These are phyloP conservation scores for Phytophthora ohioensis DNA, from an alignment of 352 stramenopile species.

Conservation along the genomic window DNA sequence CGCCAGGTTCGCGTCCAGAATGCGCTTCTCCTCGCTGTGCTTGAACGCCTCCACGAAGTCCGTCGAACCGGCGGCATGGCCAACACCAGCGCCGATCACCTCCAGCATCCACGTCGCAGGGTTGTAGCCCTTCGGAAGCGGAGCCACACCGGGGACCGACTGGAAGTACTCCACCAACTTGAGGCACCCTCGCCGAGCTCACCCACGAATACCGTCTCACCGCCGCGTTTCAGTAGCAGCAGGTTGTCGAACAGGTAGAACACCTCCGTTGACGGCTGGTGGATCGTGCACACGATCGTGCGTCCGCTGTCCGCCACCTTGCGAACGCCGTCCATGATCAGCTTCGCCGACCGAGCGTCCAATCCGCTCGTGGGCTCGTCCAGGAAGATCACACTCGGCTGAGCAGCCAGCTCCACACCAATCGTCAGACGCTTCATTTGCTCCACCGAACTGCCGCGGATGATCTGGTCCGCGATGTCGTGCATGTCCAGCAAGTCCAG, in stretches of 20 bases:
- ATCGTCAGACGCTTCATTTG: conserved; percentile 68
- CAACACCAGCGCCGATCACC: conserved; percentile 50
- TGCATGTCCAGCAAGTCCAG: conserved; percentile 46
- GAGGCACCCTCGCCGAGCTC: conserved; percentile 43
- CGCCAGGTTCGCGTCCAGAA: conserved; percentile 34
- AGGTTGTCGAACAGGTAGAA: conserved; percentile 89
- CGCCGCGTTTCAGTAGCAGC: conserved; percentile 45
- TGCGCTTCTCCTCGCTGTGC: conserved; percentile 34
- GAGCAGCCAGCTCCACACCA: conserved; percentile 72
- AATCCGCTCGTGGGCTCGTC: conserved; percentile 79
- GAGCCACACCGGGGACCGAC: conserved; percentile 31
- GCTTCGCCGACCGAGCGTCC: conserved; percentile 72
- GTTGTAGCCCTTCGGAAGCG: conserved; percentile 45
- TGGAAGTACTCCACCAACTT: conserved; percentile 46
- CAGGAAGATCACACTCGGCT: conserved; percentile 79
- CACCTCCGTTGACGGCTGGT: conserved; percentile 88
- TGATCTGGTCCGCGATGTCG: conserved; percentile 51
- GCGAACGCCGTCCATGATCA: conserved; percentile 82
- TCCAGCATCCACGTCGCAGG: conserved; percentile 73
- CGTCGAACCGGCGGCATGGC: conserved; percentile 16
- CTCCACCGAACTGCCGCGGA: conserved; percentile 38
- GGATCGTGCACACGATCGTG: conserved; percentile 91
- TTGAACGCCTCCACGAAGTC: conserved; percentile 51
- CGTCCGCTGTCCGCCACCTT: conserved; percentile 72
- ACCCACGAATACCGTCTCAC: conserved; percentile 60